phyloP scores from a whole-genome alignment of 2,329 filamentous ascomycete genomes.

The Sporothrix schenckii region DNA sequence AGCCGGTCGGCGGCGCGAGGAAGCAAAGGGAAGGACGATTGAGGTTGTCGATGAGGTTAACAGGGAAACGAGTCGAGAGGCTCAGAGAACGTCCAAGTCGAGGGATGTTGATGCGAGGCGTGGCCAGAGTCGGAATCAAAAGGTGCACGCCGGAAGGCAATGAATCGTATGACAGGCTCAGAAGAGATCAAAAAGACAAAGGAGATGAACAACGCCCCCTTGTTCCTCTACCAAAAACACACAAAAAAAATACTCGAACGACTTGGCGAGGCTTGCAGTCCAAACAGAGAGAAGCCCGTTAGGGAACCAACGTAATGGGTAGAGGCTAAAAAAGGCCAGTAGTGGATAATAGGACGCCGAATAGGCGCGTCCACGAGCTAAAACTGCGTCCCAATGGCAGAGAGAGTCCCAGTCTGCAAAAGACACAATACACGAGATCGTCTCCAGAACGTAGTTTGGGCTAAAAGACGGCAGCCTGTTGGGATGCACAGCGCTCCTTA shows the following conservation, averaged over 20 bases:
- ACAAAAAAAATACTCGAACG: not conserved
- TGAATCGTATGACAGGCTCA: not conserved
- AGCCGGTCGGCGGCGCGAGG: conserved; percentile 1
- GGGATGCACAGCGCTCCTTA: not conserved
- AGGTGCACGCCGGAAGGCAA: not conserved
- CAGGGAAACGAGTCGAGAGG: not conserved
- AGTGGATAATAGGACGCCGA: conserved; percentile 15
- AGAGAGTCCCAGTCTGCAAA: not conserved
- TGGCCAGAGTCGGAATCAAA: not conserved
- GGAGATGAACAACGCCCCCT: not conserved
- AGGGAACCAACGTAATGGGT: conserved; percentile 14
- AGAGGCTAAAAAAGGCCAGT: conserved; percentile 16
- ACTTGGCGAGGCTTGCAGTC: conserved; percentile 22
- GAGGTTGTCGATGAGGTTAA: not conserved
- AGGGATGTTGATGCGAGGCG: not conserved
- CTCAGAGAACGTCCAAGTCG: not conserved
- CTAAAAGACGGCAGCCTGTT: not conserved
- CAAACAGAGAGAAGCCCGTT: not conserved
- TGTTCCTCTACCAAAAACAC: conserved; percentile 8
- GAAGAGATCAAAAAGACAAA: not conserved
- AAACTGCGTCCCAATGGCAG: not conserved
- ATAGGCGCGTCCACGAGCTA: not conserved
- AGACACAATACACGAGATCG: not conserved
- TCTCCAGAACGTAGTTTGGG: not conserved
- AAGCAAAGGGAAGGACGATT: not conserved